phyloP scores from a whole-genome alignment of 768 basidiomycete genomes.

The Dictyophora rubrovolvata region DNA sequence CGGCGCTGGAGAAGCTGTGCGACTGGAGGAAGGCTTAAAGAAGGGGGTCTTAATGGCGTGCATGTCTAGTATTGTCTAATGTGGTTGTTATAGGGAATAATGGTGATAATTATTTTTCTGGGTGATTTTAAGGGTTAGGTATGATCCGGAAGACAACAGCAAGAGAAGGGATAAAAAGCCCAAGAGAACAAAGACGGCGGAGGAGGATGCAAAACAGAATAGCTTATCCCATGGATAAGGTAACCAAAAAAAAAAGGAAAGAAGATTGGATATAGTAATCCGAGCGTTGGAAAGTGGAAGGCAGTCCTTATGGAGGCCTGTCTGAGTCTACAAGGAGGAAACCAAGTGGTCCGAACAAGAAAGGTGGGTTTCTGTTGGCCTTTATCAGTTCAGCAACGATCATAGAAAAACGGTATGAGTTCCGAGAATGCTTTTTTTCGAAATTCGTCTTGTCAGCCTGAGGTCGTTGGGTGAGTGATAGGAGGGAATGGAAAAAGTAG shows the following conservation, averaged over 20 bases:
- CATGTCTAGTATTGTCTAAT: conserved; percentile 29
- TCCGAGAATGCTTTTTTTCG: background rate
- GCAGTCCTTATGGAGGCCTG: conserved; percentile 60
- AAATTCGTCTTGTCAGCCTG: background rate
- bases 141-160: conserved; percentile 25
- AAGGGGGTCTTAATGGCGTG: conserved; percentile 58
- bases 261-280: background rate
- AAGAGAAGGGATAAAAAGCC: conserved; percentile 30
- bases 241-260: conserved; percentile 4
- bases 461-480: background rate
- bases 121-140: conserved; percentile 19
- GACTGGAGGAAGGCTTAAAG: conserved; percentile 54
- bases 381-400: conserved; percentile 3
- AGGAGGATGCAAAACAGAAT: conserved; percentile 12
- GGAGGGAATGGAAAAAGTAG: background rate
- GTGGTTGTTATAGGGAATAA: conserved; percentile 12
- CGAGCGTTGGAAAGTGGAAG: conserved; percentile 13
- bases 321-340: conserved; percentile 55
- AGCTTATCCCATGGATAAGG: conserved; percentile 8
- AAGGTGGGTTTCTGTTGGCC: conserved; percentile 12
- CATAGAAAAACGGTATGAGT: background rate
- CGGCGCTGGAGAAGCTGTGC: conserved; percentile 53
- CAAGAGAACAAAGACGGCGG: conserved; percentile 8
- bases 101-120: conserved; percentile 12
- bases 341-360: conserved; percentile 54